A percentile compares a stretch with the other conserved stretches of the same genome.
These are phyloP conservation scores for Phycomyces nitens DNA, from an alignment of 192 early-diverging fungal genomes.

Conservation along the genomic window DNA sequence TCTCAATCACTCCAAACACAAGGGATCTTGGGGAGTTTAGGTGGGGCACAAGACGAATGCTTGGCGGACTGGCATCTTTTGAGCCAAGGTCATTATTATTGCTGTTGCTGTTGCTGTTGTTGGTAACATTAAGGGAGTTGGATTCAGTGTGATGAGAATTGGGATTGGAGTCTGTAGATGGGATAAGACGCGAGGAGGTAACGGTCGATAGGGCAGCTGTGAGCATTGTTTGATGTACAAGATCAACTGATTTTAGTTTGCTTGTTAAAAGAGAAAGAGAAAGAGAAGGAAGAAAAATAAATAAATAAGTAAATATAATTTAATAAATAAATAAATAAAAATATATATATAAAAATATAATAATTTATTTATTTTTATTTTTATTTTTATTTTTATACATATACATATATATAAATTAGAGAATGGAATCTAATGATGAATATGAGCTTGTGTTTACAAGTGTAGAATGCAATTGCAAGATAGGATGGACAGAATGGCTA, in stretches of 20 bases:
- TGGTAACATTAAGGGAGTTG: too few relatives aligned
- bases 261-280: background rate
- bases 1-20: slow-evolving; percentile 52
- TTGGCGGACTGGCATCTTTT: slow-evolving; percentile 14
- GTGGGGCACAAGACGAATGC: slow-evolving; percentile 58
- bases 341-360: too few relatives aligned
- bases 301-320: background rate
- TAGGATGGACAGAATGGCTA: too few relatives aligned
- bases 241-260: background rate
- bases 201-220: background rate
- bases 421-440: too few relatives aligned
- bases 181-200: background rate
- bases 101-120: background rate
- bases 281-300: background rate
- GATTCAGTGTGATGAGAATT: slow-evolving; percentile 1
- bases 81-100: background rate
- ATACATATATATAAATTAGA: too few relatives aligned
- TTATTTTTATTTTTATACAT: too few relatives aligned
- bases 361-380: too few relatives aligned
- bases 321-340: too few relatives aligned
- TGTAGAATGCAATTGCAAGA: too few relatives aligned
- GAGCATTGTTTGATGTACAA: background rate
- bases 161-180: background rate
- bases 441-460: too few relatives aligned
- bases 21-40: slow-evolving; percentile 48